Conservation (phyloP, 2,329 filamentous ascomycete species). For the Parafenestella ontariensis region DNA sequence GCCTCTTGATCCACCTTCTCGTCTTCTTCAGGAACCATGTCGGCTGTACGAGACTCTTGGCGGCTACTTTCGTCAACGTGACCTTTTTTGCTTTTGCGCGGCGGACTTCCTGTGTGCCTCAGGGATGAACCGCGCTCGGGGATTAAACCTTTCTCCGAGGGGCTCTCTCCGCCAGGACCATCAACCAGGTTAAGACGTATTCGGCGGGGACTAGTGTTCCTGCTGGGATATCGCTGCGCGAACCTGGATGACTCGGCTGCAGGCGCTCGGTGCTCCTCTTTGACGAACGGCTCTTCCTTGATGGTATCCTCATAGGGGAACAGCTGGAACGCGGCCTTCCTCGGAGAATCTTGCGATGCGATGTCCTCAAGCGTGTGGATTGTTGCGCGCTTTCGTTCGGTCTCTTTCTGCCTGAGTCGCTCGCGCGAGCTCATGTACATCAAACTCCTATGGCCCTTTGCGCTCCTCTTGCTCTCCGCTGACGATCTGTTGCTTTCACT, state of each 20-base stretch:
- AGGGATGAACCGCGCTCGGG: slow-evolving; percentile 45
- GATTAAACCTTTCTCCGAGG: slow-evolving; percentile 39
- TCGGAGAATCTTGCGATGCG: slow-evolving; percentile 32
- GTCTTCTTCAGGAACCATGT: slow-evolving; percentile 35
- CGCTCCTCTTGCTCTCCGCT: slow-evolving; percentile 44
- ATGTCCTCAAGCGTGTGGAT: slow-evolving; percentile 52
- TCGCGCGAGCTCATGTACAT: slow-evolving; percentile 80
- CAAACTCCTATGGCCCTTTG: slow-evolving; percentile 60
- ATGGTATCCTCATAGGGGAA: slow-evolving; percentile 47
- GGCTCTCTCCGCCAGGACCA: slow-evolving; percentile 30
- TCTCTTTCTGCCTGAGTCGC: slow-evolving; percentile 67
- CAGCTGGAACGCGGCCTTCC: slow-evolving; percentile 33
- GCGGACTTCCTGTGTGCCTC: slow-evolving; percentile 41
- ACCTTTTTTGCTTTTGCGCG: slow-evolving; percentile 39
- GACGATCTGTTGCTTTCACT: slow-evolving; percentile 43
- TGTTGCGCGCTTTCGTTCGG: slow-evolving; percentile 65
- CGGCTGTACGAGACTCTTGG: slow-evolving; percentile 37
- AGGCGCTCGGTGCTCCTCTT: slow-evolving; percentile 19
- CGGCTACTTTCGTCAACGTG: slow-evolving; percentile 30
- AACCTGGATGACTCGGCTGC: slow-evolving; percentile 37
- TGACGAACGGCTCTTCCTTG: slow-evolving; percentile 42
- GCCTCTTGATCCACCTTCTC: slow-evolving; percentile 32
- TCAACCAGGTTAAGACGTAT: slow-evolving; percentile 35
- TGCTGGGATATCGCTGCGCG: slow-evolving; percentile 40
- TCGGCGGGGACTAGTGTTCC: slow-evolving; percentile 41